A percentile compares a stretch with the other conserved stretches of the same genome.
phyloP scores from a whole-genome alignment of 2,329 filamentous ascomycete species.

The Aspergillus thermomutatus region DNA sequence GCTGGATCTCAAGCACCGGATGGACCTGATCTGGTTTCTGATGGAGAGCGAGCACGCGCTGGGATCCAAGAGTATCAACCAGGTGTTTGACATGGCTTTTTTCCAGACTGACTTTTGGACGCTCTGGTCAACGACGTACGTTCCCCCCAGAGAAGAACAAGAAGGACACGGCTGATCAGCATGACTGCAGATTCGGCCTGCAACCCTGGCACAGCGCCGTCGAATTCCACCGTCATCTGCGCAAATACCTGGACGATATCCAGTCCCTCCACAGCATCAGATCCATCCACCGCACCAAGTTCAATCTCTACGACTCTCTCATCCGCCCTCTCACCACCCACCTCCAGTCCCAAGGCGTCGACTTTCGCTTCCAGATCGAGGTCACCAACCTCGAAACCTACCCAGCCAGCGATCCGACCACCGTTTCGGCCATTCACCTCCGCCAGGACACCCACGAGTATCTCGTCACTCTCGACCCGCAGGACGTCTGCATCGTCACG shows the following conservation, averaged over 20 bases:
- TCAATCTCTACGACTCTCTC: conserved; percentile 24
- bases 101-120: conserved; percentile 22
- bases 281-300: conserved; percentile 21
- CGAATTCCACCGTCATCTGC: conserved; percentile 22
- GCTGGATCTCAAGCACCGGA: conserved; percentile 12
- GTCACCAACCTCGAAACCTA: conserved; percentile 21
- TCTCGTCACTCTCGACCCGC: conserved; percentile 23
- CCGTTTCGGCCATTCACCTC: conserved; percentile 28
- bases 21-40: conserved; percentile 14
- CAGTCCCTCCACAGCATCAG: conserved; percentile 17
- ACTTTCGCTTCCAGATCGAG: conserved; percentile 23
- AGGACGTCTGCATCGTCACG: conserved; percentile 38
- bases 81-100: conserved; percentile 20
- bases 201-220: conserved; percentile 21
- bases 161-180: not conserved
- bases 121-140: conserved; percentile 20
- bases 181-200: conserved; percentile 11
- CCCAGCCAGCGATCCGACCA: conserved; percentile 21
- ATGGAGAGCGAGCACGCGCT: conserved; percentile 18
- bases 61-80: conserved; percentile 27
- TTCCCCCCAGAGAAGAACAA: too few species aligned
- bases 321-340: conserved; percentile 21
- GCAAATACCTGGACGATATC: conserved; percentile 21
- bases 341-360: conserved; percentile 22
- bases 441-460: conserved; percentile 16